A percentile compares a stretch with the other conserved stretches of the same genome.
phyloP scores from a whole-genome alignment of 495 filamentous ascomycete species.

The Lasiosphaeriaceae sp. region DNA sequence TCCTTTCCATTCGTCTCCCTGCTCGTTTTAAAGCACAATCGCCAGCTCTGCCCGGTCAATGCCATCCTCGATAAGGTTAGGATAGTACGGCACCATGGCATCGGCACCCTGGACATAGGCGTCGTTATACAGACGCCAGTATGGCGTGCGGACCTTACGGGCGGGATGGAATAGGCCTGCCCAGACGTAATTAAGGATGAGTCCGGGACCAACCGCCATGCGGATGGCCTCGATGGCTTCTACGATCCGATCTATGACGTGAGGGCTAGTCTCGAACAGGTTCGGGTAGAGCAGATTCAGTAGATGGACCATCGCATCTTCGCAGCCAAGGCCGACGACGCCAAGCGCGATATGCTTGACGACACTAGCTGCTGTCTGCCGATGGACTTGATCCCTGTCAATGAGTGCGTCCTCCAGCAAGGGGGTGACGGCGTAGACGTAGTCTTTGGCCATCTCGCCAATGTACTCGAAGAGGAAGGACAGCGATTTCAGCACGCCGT shows the following conservation, averaged over 20 bases:
- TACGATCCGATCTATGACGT: slow-evolving; percentile 96
- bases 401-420: slow-evolving; percentile 95
- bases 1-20: neutral
- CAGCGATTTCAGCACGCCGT: slow-evolving; percentile 94
- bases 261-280: slow-evolving; percentile 95
- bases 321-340: slow-evolving; percentile 93
- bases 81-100: slow-evolving; percentile 94
- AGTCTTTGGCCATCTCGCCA: slow-evolving; percentile 99
- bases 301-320: slow-evolving; percentile 97
- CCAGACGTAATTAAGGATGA: slow-evolving; percentile 96
- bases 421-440: slow-evolving; percentile 97
- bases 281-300: slow-evolving; percentile 96
- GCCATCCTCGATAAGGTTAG: slow-evolving; percentile 71
- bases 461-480: slow-evolving; percentile 99
- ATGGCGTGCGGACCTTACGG: slow-evolving; percentile 85
- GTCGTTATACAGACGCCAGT: slow-evolving; percentile 95
- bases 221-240: slow-evolving; percentile 96
- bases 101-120: slow-evolving; percentile 94
- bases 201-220: slow-evolving; percentile 85
- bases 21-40: slow-evolving; percentile 65
- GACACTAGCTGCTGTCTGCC: slow-evolving; percentile 91
- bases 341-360: slow-evolving; percentile 97
- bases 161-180: slow-evolving; percentile 96
- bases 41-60: slow-evolving; percentile 72
- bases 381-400: slow-evolving; percentile 97